A percentile compares a stretch with the other conserved stretches of the same genome.
Conservation (phyloP, 2,329 filamentous ascomycete species). For the Ceratocystiopsis sp. region DNA sequence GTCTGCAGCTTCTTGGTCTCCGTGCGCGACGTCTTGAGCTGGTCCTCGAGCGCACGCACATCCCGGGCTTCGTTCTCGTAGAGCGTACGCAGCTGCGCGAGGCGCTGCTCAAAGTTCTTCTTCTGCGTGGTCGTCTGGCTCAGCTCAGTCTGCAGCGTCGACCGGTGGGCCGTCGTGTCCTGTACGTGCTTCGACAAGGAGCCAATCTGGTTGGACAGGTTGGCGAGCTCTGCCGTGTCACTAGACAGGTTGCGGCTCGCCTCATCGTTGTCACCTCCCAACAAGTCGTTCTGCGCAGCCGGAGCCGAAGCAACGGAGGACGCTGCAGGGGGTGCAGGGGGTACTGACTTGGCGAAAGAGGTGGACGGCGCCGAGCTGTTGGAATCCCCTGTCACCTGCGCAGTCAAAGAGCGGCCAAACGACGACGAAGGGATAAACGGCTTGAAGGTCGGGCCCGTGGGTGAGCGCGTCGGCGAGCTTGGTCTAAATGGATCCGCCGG, state of each 20-base stretch:
- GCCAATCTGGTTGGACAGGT: slow-evolving; percentile 88
- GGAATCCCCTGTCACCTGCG: slow-evolving; percentile 56
- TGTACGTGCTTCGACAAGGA: slow-evolving; percentile 88
- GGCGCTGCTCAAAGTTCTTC: slow-evolving; percentile 75
- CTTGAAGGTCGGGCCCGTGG: slow-evolving; percentile 45
- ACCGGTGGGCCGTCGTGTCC: slow-evolving; percentile 71
- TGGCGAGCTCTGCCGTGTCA: slow-evolving; percentile 84
- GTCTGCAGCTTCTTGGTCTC: slow-evolving; percentile 74
- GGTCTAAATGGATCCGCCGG: slow-evolving; percentile 11
- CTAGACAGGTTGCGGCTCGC: slow-evolving; percentile 74
- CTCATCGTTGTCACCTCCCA: slow-evolving; percentile 83
- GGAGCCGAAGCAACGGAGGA: not conserved
- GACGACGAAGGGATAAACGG: slow-evolving; percentile 85
- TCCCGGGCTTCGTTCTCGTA: slow-evolving; percentile 91
- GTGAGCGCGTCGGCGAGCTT: slow-evolving; percentile 35
- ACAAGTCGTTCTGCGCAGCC: slow-evolving; percentile 52
- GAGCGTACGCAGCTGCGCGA: slow-evolving; percentile 69
- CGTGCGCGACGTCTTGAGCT: slow-evolving; percentile 54
- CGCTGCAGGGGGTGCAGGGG: not conserved
- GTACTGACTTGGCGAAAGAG: slow-evolving; percentile 8
- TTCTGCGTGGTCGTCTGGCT: slow-evolving; percentile 73
- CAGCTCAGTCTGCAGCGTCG: slow-evolving; percentile 63
- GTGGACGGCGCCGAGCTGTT: slow-evolving; percentile 26
- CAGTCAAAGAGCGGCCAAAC: slow-evolving; percentile 69
- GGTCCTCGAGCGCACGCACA: slow-evolving; percentile 70